Base-by-base conservation (phyloP, 23 red algal species). In the Agarophyton chilense region DNA sequence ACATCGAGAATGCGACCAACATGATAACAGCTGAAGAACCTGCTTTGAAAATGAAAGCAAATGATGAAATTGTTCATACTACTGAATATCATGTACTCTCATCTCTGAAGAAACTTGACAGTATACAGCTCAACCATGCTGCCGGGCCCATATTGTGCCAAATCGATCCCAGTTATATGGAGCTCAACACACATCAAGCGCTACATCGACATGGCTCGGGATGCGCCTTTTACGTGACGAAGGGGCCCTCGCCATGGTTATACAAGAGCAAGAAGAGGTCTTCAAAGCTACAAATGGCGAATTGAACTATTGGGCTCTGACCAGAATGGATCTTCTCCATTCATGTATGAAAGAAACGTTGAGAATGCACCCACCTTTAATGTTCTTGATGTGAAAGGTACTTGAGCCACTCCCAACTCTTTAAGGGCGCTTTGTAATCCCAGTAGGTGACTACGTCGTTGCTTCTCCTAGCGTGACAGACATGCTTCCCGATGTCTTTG, bases 321-420 rank as follows among this genome's bases (percentile, higher is more conserved):
- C 50, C 31, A 83, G 88, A 57, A 93, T 99, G 97, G 76, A 99
- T 61, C 52, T 93, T 39, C 51, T 99, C 33, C 97, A 99, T 65
- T 52, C 86, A 8, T 90, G 83, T 63, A 94, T 99, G 88, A 99
- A 99, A 70, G 97, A 99, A 81, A 94, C 94, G 17, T 80, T 99
- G 55, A 90, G 97, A 31, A 99, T 99, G 97, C 95, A 95, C 81
- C 97, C 97, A 16, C 97, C 97, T 58, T 79, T 99, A 53, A 96
- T 99, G 19, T 99, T 99, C 56, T 55, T 99, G n/a, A 96, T 99
- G 89, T 86, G 97, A 49, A 86, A 96, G 70, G 93, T 94, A 21
- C 62, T 96, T 16, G 76, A 85, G 36, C 81, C 94, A 22, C 86
- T 87, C 16, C 62, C 90, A 22, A 75, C 78, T 44, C 86, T 87